Evolutionary conservation across 2,329 filamentous ascomycete species (phyloP).

Genomic region (Paecilomyces niveus): DNA sequence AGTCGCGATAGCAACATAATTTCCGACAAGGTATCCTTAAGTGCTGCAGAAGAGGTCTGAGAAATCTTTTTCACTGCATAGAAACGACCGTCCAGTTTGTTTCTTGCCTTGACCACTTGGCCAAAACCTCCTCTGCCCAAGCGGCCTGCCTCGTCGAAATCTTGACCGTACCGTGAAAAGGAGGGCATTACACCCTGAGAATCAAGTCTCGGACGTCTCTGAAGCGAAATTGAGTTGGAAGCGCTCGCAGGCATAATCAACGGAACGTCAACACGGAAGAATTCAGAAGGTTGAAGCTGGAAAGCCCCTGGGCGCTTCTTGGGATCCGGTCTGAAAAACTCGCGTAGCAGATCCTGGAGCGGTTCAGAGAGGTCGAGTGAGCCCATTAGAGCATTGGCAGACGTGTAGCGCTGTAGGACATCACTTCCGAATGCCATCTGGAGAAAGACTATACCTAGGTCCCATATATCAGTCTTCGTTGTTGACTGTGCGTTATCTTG

Average conservation of each 20-base stretch:
- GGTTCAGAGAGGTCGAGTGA: slow-evolving; percentile 65
- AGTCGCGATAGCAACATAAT: slow-evolving; percentile 86
- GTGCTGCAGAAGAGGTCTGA: slow-evolving; percentile 62
- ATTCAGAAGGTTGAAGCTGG: slow-evolving; percentile 52
- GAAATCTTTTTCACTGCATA: slow-evolving; percentile 98
- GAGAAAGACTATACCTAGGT: slow-evolving; percentile 81
- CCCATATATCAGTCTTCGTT: slow-evolving; percentile 89
- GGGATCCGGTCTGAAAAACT: slow-evolving; percentile 77
- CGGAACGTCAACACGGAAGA: slow-evolving; percentile 35
- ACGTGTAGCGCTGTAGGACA: slow-evolving; percentile 68
- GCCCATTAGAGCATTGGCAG: slow-evolving; percentile 66
- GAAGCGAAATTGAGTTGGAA: slow-evolving; percentile 36
- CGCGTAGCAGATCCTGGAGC: slow-evolving; percentile 70
- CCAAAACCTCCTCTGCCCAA: slow-evolving; percentile 93
- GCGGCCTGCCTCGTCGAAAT: slow-evolving; percentile 83
- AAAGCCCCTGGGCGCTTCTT: slow-evolving; percentile 83
- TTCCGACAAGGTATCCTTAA: slow-evolving; percentile 64
- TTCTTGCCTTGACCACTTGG: slow-evolving; percentile 89
- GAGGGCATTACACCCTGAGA: slow-evolving; percentile 50
- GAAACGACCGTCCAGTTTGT: slow-evolving; percentile 85
- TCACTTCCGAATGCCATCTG: slow-evolving; percentile 91
- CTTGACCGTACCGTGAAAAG: slow-evolving; percentile 73
- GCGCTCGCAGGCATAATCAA: slow-evolving; percentile 32
- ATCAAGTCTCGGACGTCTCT: slow-evolving; percentile 53
- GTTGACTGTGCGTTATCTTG: slow-evolving; percentile 48